Evolutionary conservation across 2,329 filamentous ascomycete species (phyloP).

Genomic region (Lachnum nothofagi): DNA sequence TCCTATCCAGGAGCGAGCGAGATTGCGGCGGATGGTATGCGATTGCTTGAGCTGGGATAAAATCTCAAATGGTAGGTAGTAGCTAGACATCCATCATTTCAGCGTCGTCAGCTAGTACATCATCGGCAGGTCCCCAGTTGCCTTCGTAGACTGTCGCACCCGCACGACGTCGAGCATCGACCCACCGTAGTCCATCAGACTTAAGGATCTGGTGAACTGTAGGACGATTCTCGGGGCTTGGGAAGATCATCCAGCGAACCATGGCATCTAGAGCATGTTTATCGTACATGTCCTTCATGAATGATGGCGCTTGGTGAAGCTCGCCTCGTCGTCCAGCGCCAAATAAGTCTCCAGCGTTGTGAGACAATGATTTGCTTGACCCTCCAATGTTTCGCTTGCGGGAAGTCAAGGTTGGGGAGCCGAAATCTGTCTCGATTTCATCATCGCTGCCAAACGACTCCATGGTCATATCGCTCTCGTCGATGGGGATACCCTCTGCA

Average conservation of each 20-base stretch:
- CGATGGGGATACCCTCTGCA: constrained; percentile 63
- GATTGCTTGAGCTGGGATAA: constrained; percentile 16
- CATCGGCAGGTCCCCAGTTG: constrained; percentile 79
- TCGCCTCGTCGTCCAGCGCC: constrained; percentile 46
- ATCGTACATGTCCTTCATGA: constrained; percentile 78
- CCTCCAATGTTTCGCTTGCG: constrained; percentile 28
- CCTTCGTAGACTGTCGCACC: constrained; percentile 96
- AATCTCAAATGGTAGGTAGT: constrained; percentile 20
- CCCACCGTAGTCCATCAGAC: constrained; percentile 73
- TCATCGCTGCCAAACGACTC: constrained; percentile 37
- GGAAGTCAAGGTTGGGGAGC: constrained; percentile 31
- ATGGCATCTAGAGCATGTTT: constrained; percentile 74
- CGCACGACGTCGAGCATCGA: constrained; percentile 68
- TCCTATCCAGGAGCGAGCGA: constrained; percentile 31
- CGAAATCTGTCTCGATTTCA: constrained; percentile 34
- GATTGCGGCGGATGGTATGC: constrained; percentile 12
- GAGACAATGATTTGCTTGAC: constrained; percentile 30
- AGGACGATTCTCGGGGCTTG: constrained; percentile 68
- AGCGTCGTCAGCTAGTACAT: constrained; percentile 36
- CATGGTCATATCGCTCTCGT: constrained; percentile 30
- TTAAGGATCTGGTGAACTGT: constrained; percentile 67
- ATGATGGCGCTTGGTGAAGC: constrained; percentile 66
- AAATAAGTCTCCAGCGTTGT: constrained; percentile 33
- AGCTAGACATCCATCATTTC: constrained; percentile 36
- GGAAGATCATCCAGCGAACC: constrained; percentile 82